Base-by-base conservation (phyloP, 169 alveolate genomes). In the Cardiosporidium cionae region DNA sequence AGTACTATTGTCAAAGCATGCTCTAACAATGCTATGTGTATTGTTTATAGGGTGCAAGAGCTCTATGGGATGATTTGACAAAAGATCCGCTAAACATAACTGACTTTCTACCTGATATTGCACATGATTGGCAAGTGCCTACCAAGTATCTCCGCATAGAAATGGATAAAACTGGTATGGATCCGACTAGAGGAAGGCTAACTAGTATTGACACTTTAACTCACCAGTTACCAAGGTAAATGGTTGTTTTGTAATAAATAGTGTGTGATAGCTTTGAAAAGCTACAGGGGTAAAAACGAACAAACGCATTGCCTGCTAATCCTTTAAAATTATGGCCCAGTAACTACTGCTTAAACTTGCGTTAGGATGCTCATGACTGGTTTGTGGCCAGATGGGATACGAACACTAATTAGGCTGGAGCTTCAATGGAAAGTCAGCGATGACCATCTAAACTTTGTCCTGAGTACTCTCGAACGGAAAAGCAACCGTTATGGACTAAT, bases 151-250 rank as follows among this genome's bases (percentile, higher is more conserved):
- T 82, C 27, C 52, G 83, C 7, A 33, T 82, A 27, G 73, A 79
- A 29, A 82, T 82, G 88, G 88, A 82, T 52, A 81, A 32, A 5
- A 34, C 76, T 32, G 88, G 88, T 1, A 78, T 82, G 86, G 85
- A 82, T 22, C 88, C 88, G 23, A 79, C 66, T 70, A 76, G 71
- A 29, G 88, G 88, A 29, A 65, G 74, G 7, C 74, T 82, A 5
- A 76, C 76, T 62, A 72, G 79, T 53, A 78, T 82, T 6, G 80
- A 63, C 4, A 37, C 73, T 37, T 62, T 82, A 27, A 53, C 78
- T 27, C 75, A 82, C 7, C 34, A 69, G 32, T 74, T 82, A 28
- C 88, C 88, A 5, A 44, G 78, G 58, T 79, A 73, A 37, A 34
- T 54, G 23, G 7, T 22, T 22, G 0, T 7, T 9, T 36, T 7